Evolutionary conservation across 2,329 filamentous ascomycete genomes (phyloP).

Genomic region (Pestalotiopsis sp.): DNA sequence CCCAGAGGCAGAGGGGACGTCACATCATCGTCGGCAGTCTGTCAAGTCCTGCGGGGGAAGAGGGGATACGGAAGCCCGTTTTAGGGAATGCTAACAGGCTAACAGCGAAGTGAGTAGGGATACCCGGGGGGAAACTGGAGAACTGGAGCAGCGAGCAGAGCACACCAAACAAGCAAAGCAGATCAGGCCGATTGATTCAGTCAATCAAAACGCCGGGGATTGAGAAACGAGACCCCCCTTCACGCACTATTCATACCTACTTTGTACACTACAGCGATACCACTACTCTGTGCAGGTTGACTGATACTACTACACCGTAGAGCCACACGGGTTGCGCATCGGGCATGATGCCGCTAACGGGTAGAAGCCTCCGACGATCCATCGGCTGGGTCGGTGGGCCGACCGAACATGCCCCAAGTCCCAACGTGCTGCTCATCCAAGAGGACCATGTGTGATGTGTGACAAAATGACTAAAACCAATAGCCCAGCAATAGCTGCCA

Average conservation of each 20-base stretch:
- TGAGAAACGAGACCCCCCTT: no score
- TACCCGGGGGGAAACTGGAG: no score
- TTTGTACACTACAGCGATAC: not conserved
- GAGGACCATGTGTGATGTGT: not conserved
- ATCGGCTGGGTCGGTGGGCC: not conserved
- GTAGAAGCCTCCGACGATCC: not conserved
- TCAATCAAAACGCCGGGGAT: no score
- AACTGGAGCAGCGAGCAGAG: no score
- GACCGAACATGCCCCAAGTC: not conserved
- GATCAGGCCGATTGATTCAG: no score
- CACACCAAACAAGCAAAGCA: no score
- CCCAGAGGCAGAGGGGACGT: not conserved
- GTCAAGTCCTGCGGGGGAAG: not conserved
- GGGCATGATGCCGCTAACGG: constrained; percentile 8
- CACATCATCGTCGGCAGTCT: not conserved
- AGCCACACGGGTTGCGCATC: not conserved
- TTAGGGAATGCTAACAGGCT: no score
- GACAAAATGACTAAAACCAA: constrained; percentile 9
- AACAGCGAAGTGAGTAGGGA: no score
- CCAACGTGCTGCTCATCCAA: not conserved
- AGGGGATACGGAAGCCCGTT: not conserved
- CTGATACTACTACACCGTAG: not conserved
- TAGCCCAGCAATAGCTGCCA: not conserved
- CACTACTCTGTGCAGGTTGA: not conserved
- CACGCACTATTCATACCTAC: not conserved